Base-by-base conservation (phyloP, 225 moss, liverwort and hornwort species). In the Antitrichia curtipendula region DNA sequence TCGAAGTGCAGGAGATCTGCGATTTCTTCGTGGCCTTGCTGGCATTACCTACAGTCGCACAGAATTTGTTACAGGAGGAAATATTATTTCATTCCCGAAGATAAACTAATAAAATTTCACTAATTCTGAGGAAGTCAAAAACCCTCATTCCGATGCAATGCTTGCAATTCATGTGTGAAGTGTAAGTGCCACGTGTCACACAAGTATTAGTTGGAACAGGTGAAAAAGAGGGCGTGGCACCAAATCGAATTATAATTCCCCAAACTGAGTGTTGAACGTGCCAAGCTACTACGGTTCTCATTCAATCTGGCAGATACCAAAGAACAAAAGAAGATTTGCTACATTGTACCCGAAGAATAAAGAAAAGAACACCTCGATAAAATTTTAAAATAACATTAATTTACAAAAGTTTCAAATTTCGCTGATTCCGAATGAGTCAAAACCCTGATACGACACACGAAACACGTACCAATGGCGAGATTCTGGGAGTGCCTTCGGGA, bases 11-110 rank as follows among this genome's bases (percentile, higher is more conserved):
- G 91, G 93, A 29, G 97, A 95, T 80, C 94, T 95, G 43, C 98
- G 96, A 81, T 99, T 99, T 78, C 98, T 91, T 86, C 98, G 93
- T 21, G 98, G 97, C 92, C 98, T 91, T 72, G 95, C 92, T 12
- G 98, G 88, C 93, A 99, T 91, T 83, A 91, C 93, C 98, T 99
- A 91, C 78, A 88, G 43, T 76, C 70, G 60, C 73, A 78, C 10
- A 84, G 63, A 50, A 88, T 38, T 78, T 41, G 25, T 80, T 70
- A 69, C 32, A 80, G 58, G 62, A 53, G 54, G 34, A 49, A 25
- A 60, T n/a, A 36, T 9, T 34, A 81, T 10, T 22, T 47, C 34
- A n/a, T 36, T 38, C 50, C 9, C 20, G 27, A 27, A 27, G 61
- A 50, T 61, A 6, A 59, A 84, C 16, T 43, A 43, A 43, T 70